These are phyloP conservation scores for Chytriomyces hyalinus DNA, from an alignment of 192 early-diverging fungal genomes.

Conservation along the genomic window DNA sequence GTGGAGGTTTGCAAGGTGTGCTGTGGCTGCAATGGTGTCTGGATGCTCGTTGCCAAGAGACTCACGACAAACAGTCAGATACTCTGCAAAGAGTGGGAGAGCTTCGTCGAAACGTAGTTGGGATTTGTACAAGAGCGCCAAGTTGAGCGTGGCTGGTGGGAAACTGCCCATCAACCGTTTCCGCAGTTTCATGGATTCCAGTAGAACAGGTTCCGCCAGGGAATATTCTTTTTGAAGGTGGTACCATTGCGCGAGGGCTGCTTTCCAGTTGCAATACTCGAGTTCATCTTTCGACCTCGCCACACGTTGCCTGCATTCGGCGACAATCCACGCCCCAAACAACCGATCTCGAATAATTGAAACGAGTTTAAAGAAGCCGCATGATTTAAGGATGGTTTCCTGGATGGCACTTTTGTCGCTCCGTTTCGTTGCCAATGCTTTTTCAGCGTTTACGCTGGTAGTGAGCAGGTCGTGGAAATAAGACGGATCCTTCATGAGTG, in stretches of 20 bases:
- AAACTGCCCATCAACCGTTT: background rate
- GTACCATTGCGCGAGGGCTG: background rate
- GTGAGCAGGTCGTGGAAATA: background rate
- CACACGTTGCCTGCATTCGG: background rate
- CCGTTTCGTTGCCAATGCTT: background rate
- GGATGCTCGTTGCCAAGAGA: background rate
- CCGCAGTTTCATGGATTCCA: background rate
- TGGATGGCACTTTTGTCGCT: background rate
- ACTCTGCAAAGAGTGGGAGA: background rate
- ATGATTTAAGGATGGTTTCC: background rate
- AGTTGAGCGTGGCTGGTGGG: background rate
- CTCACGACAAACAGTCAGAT: background rate
- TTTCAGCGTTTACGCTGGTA: background rate
- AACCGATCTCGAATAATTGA: background rate
- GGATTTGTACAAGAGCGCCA: background rate
- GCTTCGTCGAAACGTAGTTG: constrained; percentile 1
- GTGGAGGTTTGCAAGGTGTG: background rate
- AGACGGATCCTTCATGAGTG: background rate
- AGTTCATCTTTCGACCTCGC: background rate
- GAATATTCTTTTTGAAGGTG: background rate
- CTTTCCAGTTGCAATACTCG: background rate
- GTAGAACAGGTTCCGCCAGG: background rate
- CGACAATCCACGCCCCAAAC: background rate
- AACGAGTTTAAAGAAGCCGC: background rate
- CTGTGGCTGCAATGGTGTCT: background rate